A percentile compares a stretch with the other conserved stretches of the same genome.
Evolutionary conservation across 192 early-diverging fungal genomes (phyloP).

Genomic region (Rhizoclosmatium globosum): DNA sequence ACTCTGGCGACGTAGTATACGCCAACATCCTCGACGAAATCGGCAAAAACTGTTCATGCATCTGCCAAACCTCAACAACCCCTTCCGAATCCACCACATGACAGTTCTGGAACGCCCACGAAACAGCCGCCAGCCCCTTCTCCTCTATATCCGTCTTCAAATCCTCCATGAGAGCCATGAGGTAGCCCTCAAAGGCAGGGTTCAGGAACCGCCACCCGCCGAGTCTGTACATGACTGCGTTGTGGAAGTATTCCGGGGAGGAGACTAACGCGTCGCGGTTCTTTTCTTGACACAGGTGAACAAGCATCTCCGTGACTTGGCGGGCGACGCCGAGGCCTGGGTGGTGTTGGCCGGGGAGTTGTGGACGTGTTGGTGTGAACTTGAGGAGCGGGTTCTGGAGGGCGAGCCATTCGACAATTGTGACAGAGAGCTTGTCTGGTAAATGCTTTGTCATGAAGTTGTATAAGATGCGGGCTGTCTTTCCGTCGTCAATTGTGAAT

Average conservation of each 20-base stretch:
- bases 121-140: constrained; percentile 27
- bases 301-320: constrained; percentile 25
- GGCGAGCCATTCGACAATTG: constrained; percentile 32
- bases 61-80: constrained; percentile 35
- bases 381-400: constrained; percentile 30
- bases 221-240: constrained; percentile 26
- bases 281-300: constrained; percentile 32
- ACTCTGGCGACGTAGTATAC: constrained; percentile 14
- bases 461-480: constrained; percentile 17
- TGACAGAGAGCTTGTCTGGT: constrained; percentile 15
- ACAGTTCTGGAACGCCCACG: constrained; percentile 26
- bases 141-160: constrained; percentile 7
- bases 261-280: constrained; percentile 26
- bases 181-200: constrained; percentile 38
- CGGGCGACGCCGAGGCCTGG: constrained; percentile 32
- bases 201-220: constrained; percentile 32
- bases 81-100: constrained; percentile 24
- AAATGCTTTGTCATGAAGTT: constrained; percentile 14
- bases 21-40: constrained; percentile 14
- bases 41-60: constrained; percentile 27
- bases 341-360: constrained; percentile 31
- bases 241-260: constrained; percentile 35
- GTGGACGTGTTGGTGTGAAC: constrained; percentile 20
- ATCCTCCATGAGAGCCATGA: constrained; percentile 20
- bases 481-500: constrained; percentile 29